Conservation (phyloP, 345 rosid species). For the Eucalyptus tenuipes region DNA sequence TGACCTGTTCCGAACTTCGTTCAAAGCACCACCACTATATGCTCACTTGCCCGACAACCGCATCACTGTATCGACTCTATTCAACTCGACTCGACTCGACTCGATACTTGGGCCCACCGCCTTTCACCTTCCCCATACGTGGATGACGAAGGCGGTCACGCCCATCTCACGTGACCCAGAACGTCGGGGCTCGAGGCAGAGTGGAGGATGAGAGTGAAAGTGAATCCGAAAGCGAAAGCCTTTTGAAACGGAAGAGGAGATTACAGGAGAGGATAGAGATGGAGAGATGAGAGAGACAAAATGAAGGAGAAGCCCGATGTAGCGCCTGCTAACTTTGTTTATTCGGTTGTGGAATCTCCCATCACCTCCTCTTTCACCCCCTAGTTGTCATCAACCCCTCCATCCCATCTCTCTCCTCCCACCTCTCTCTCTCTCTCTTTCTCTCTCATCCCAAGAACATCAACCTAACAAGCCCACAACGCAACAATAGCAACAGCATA, state of each 20-base stretch:
- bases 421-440: background rate
- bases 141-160: background rate
- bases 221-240: no score
- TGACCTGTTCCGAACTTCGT: fast-evolving
- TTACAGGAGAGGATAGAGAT: background rate
- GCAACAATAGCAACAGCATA: background rate
- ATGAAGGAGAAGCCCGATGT: background rate
- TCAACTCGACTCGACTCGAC: background rate
- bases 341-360: background rate
- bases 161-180: background rate
- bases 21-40: background rate
- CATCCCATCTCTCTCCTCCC: background rate
- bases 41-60: fast-evolving
- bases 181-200: background rate
- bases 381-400: background rate
- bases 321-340: background rate
- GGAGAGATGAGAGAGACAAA: background rate
- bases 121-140: no score
- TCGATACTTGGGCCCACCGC: fast-evolving
- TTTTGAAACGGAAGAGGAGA: no score
- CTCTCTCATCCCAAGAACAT: background rate
- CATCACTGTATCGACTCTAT: fast-evolving
- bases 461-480: background rate
- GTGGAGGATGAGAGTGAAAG: background rate
- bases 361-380: background rate